These are phyloP conservation scores for Mycena indigotica DNA, from an alignment of 768 basidiomycete genomes.

Conservation along the genomic window DNA sequence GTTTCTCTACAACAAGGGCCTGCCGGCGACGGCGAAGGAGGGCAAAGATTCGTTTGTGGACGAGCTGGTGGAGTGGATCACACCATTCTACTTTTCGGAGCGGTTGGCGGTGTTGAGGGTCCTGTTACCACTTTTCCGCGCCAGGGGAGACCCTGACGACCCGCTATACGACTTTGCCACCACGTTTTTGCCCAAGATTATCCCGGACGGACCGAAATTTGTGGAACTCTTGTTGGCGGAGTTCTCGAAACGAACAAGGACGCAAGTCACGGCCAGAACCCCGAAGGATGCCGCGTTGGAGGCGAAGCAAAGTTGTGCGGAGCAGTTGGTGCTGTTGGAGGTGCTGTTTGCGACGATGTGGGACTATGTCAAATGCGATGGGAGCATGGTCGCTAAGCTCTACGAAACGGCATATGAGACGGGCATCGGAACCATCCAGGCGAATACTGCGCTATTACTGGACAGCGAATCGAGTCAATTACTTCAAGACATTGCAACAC, in stretches of 20 bases:
- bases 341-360: slow-evolving; percentile 90
- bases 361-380: slow-evolving; percentile 68
- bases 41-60: slow-evolving; percentile 45
- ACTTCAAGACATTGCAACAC: slow-evolving; percentile 64
- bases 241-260: slow-evolving; percentile 57
- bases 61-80: slow-evolving; percentile 70
- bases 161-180: slow-evolving; percentile 55
- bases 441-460: slow-evolving; percentile 63
- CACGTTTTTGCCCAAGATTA: slow-evolving; percentile 57
- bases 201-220: slow-evolving; percentile 68
- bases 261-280: slow-evolving; percentile 46
- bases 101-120: slow-evolving; percentile 68
- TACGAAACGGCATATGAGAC: slow-evolving; percentile 67
- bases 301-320: slow-evolving; percentile 73
- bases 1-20: slow-evolving; percentile 77
- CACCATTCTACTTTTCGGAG: slow-evolving; percentile 82
- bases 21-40: slow-evolving; percentile 52
- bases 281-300: slow-evolving; percentile 63
- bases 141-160: slow-evolving; percentile 59
- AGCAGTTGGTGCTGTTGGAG: slow-evolving; percentile 82
- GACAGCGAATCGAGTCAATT: slow-evolving; percentile 74
- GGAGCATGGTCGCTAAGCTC: slow-evolving; percentile 61
- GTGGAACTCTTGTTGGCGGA: slow-evolving; percentile 60
- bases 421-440: slow-evolving; percentile 65
- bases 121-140: slow-evolving; percentile 75